Evolutionary conservation across 805 yeast species (phyloP).

Genomic region (Myxozyma monticola): DNA sequence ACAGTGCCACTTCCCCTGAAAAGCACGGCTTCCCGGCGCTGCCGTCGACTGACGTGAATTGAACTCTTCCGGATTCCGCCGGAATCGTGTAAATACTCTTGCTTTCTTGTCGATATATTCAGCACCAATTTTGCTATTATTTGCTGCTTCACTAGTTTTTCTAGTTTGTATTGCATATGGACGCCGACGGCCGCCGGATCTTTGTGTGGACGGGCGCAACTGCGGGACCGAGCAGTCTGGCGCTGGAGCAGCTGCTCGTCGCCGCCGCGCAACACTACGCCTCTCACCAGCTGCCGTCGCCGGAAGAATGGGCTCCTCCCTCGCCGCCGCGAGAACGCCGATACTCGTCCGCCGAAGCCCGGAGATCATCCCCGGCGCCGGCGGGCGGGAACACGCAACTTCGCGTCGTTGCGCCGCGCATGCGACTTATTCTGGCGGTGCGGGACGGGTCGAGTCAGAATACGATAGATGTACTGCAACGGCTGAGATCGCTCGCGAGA

Average conservation of each 20-base stretch:
- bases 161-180: too few relatives aligned
- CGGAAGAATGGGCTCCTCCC: background rate
- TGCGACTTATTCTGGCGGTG: conserved; percentile 19
- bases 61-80: too few relatives aligned
- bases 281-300: background rate
- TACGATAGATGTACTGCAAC: conserved; percentile 10
- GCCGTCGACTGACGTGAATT: too few relatives aligned
- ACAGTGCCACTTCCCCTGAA: too few relatives aligned
- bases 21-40: too few relatives aligned
- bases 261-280: conserved; percentile 2
- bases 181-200: conserved; percentile 31
- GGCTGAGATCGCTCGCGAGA: conserved; percentile 15
- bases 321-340: background rate
- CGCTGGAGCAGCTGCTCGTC: conserved; percentile 21
- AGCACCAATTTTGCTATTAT: too few relatives aligned
- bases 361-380: conserved; percentile 4
- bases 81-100: too few relatives aligned
- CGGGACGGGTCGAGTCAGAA: conserved; percentile 24
- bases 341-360: background rate
- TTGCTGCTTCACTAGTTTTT: too few relatives aligned
- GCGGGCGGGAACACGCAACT: background rate
- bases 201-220: conserved; percentile 29
- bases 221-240: conserved; percentile 19
- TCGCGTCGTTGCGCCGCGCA: conserved; percentile 2
- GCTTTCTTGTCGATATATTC: too few relatives aligned